A percentile compares a stretch with the other conserved stretches of the same genome.
Evolutionary conservation across 1,284 basidiomycete genomes (phyloP).

Genomic region (Ceratobasidium sp.): DNA sequence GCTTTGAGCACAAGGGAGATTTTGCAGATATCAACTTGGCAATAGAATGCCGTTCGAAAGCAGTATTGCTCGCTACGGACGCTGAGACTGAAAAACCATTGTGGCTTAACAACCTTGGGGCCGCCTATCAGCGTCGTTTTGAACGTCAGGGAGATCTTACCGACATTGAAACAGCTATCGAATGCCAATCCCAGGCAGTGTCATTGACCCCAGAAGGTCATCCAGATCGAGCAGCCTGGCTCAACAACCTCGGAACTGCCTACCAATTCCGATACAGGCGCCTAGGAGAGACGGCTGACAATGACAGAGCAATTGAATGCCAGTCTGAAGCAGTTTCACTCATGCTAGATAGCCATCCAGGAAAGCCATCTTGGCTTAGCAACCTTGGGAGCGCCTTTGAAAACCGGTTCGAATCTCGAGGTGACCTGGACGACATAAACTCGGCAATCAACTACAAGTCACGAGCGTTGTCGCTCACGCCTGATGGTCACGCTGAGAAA

Average conservation of each 20-base stretch:
- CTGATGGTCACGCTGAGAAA: neutral
- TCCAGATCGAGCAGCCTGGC: neutral
- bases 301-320: neutral
- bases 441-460: neutral
- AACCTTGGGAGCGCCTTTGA: neutral
- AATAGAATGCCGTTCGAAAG: neutral
- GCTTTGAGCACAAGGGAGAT: neutral
- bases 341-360: neutral
- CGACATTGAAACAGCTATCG: neutral
- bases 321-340: neutral
- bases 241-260: neutral
- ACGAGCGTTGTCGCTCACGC: neutral
- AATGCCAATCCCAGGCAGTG: neutral
- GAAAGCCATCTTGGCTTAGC: neutral
- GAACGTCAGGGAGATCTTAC: neutral
- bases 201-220: neutral
- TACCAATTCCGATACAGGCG: neutral
- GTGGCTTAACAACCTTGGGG: neutral
- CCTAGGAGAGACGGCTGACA: neutral
- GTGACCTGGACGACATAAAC: neutral
- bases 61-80: neutral
- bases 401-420: neutral
- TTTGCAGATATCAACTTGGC: neutral
- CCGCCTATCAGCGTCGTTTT: neutral
- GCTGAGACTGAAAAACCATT: neutral